Evolutionary conservation across 129 eudicot genomes (phyloP).

Genomic region (Cynara cardunculus): DNA sequence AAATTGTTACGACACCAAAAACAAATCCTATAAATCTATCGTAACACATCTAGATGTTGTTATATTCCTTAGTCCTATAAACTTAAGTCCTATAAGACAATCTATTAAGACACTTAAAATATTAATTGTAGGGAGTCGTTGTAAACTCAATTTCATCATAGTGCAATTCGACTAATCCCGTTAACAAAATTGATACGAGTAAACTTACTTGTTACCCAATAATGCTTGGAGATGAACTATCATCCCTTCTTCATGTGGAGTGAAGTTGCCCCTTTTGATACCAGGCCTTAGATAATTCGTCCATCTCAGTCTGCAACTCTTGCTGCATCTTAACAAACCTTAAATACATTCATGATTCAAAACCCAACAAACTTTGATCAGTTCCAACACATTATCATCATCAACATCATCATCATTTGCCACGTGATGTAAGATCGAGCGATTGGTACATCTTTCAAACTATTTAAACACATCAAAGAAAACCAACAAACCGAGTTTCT

Average conservation of each 20-base stretch:
- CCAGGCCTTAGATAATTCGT: slow-evolving; percentile 90
- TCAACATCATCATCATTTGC: neutral
- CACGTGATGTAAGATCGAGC: too few relatives aligned
- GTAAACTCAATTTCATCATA: neutral
- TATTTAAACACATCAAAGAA: too few relatives aligned
- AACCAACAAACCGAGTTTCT: too few relatives aligned
- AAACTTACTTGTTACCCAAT: slow-evolving; percentile 79
- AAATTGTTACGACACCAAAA: neutral
- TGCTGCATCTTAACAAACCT: slow-evolving; percentile 89
- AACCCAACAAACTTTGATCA: neutral
- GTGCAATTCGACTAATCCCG: neutral
- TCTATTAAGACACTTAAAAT: neutral
- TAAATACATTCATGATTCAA: slow-evolving; percentile 9
- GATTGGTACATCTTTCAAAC: too few relatives aligned
- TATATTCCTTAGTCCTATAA: too few relatives aligned
- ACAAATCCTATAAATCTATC: neutral
- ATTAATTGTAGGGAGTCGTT: neutral
- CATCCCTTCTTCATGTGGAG: slow-evolving; percentile 94
- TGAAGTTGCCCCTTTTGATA: slow-evolving; percentile 85
- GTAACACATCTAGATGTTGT: neutral
- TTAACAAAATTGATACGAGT: neutral
- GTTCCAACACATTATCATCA: neutral
- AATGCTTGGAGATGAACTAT: slow-evolving; percentile 86
- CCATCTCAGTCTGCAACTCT: slow-evolving; percentile 95
- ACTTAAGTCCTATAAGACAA: neutral